Evolutionary conservation across 2,329 filamentous ascomycete genomes (phyloP), one percentile per base, ranked within the genome.

Genomic region (Alternaria sp.): DNA sequence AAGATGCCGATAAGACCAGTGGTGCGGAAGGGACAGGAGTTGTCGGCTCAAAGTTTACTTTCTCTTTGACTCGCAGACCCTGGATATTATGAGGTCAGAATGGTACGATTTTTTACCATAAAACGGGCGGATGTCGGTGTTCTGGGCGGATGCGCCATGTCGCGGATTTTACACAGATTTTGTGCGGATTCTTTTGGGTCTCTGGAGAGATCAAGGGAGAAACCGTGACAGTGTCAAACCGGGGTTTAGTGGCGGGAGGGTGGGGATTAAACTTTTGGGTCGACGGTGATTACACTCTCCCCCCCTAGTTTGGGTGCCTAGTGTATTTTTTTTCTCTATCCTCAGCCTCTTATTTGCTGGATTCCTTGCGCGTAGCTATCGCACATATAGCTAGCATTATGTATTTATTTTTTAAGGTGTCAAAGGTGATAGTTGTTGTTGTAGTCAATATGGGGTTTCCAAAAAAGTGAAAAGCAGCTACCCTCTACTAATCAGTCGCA

Each of bases 21-120:
- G 21, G 31, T 48, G 44, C 44, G 29, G 31, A 34, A 48, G 31
- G 33, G 44, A 9, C 13, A 48, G 31, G 21, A 48, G 37, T 40
- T 40, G 21, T 40, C 37, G 11, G 11, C 11, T 23, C 21, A 40
- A 40, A 40, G 10, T 40, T 40, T 40, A 40, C 37, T 24, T 11
- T 7, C 10, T 24, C 21, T 40, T 40, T 24, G 37, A 14, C 21
- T 24, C 37, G 11, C 37, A 24, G 21, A 48, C 31, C 44, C 44
- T 34, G 13, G 31, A 26, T 29, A 13, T 14, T 34, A 48, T 48
- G 44, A 48, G 31, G 29, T 48, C 44, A 48, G 31, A 48, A 36
- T 48, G 29, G 44, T 48, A 48, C 31, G 44, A 48, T 48, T 13
- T 34, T 34, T 48, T 48, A 24, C 44, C 44, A 48, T 36, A 48